A percentile compares a stretch with the other conserved stretches of the same genome.
These are phyloP conservation scores for Suillus brevipes DNA, from an alignment of 768 basidiomycete genomes.

Conservation along the genomic window DNA sequence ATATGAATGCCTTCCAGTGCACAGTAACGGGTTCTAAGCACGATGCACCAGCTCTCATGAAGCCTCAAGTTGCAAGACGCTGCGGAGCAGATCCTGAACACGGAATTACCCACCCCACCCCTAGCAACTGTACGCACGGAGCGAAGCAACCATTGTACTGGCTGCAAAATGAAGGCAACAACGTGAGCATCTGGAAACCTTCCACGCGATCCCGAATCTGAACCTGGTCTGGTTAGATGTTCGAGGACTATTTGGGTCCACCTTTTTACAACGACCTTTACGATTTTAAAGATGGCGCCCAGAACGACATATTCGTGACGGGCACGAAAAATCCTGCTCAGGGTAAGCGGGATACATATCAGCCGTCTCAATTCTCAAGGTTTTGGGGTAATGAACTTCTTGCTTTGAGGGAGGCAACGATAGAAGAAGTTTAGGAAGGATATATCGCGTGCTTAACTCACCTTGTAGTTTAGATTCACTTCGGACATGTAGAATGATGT, in stretches of 20 bases:
- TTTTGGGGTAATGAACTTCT: conserved; percentile 1
- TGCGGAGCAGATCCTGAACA: conserved; percentile 36
- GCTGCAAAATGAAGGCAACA: conserved; percentile 39
- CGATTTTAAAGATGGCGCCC: conserved; percentile 45
- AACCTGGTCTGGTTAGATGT: conserved; percentile 23
- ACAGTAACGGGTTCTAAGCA: conserved; percentile 32
- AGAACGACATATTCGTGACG: conserved; percentile 41
- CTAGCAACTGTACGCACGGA: conserved; percentile 41
- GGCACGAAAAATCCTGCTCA: not conserved
- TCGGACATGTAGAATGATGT: not conserved
- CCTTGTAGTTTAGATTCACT: not conserved
- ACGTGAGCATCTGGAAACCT: conserved; percentile 29
- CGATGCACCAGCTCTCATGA: conserved; percentile 31
- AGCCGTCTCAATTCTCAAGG: not conserved
- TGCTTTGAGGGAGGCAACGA: not conserved
- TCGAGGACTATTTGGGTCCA: conserved; percentile 29
- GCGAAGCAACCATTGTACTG: conserved; percentile 42
- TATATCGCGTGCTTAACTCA: not conserved
- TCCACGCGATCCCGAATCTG: not conserved
- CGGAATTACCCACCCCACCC: conserved; percentile 18
- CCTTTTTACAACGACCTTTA: conserved; percentile 40
- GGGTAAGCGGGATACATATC: not conserved
- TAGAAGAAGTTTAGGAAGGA: not conserved
- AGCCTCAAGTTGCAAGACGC: conserved; percentile 33
- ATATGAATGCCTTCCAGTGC: conserved; percentile 44